These are phyloP conservation scores for Kluyveromyces marxianus DNA, from an alignment of 1,139 yeast genomes.

Conservation along the genomic window DNA sequence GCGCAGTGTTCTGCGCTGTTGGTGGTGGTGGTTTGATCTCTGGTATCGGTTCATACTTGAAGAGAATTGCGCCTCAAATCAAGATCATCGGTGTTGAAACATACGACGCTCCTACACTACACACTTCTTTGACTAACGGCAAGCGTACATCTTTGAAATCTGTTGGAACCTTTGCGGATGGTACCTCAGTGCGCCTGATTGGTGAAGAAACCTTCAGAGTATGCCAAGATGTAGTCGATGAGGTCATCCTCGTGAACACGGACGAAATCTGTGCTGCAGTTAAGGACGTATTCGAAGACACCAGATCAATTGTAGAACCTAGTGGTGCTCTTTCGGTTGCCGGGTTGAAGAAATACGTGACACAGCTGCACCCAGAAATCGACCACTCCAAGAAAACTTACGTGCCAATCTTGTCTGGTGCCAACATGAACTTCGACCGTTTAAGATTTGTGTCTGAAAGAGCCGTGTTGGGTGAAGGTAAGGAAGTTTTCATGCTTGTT, in stretches of 20 bases:
- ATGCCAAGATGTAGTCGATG: constrained; percentile 74
- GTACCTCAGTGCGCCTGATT: constrained; percentile 88
- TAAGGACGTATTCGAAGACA: constrained; percentile 92
- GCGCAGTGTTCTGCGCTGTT: constrained; percentile 84
- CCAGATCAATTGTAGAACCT: constrained; percentile 91
- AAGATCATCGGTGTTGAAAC: constrained; percentile 95
- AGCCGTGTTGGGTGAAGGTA: constrained; percentile 96
- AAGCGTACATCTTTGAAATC: constrained; percentile 49
- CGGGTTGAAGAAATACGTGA: constrained; percentile 78
- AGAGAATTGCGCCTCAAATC: constrained; percentile 95
- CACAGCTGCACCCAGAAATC: constrained; percentile 48
- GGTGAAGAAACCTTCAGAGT: constrained; percentile 91
- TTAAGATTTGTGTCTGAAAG: constrained; percentile 95
- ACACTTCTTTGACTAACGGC: constrained; percentile 56
- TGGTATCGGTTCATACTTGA: constrained; percentile 83
- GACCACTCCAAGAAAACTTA: constrained; percentile 70
- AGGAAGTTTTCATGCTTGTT: constrained; percentile 84
- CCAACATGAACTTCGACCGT: constrained; percentile 96
- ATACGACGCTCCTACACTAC: constrained; percentile 85
- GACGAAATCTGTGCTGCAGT: constrained; percentile 98
- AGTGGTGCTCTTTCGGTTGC: constrained; percentile 96
- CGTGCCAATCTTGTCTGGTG: constrained; percentile 87
- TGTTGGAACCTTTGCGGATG: constrained; percentile 99
- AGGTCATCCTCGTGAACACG: constrained; percentile 76
- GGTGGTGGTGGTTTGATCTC: constrained; percentile 98